phyloP scores from a whole-genome alignment of 306 rosid species.

The Aeschynomene evenia region DNA sequence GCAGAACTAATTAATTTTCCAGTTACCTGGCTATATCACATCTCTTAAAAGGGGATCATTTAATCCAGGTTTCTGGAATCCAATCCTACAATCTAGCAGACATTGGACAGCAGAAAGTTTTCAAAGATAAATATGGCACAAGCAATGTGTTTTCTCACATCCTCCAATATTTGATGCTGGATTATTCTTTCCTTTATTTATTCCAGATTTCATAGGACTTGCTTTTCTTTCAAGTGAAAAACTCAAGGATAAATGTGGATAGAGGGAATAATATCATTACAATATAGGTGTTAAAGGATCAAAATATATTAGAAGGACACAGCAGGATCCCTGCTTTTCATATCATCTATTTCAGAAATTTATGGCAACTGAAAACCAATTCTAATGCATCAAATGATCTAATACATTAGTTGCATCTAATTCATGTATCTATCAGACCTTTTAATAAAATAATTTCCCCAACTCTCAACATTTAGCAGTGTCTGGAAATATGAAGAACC shows the following conservation, averaged over 20 bases:
- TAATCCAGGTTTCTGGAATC: not conserved
- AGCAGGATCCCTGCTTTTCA: not conserved
- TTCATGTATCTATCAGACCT: not conserved
- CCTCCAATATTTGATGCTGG: not conserved
- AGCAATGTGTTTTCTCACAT: not conserved
- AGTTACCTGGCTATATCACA: not conserved
- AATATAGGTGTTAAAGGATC: not conserved
- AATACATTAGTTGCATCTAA: not conserved
- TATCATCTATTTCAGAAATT: not conserved
- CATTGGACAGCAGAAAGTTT: not conserved
- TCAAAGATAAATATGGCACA: not conserved
- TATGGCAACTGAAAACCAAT: not conserved
- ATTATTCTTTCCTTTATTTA: not conserved
- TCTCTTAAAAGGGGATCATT: not conserved
- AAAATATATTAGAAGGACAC: not conserved
- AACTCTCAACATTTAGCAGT: not conserved
- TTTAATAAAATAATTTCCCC: not conserved
- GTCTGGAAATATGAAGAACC: not conserved
- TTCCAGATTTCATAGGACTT: not conserved
- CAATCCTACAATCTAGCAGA: not conserved
- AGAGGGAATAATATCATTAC: not conserved
- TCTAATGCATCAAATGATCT: not conserved
- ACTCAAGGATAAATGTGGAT: not conserved
- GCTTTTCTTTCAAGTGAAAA: not conserved
- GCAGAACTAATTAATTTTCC: slow-evolving; percentile 18